Evolutionary conservation across 257 asterid species (phyloP), one percentile per base, ranked within the genome.

Genomic region (Fraxinus americana): DNA sequence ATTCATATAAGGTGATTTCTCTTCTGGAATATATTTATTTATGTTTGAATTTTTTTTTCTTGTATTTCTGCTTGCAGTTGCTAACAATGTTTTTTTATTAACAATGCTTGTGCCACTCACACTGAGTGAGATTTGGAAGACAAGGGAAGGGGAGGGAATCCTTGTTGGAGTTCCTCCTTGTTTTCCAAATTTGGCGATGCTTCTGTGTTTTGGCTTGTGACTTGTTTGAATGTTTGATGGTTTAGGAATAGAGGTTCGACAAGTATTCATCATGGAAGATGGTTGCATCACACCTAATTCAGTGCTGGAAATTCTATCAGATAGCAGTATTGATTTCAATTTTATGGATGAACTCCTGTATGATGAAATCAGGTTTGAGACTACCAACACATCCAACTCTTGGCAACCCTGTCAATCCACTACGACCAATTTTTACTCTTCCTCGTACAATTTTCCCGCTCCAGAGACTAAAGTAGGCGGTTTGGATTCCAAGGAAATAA

Each of bases 301-400:
- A 86, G 83, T 83, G 82, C 73, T 77, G 50, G 82, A 43, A 75
- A 17, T 84, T 75, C 82, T 87, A 32, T 75, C 86, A 25, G 90
- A 86, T 72, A 78, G 48, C 78, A 12, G 74, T 8, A 67, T 84
- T 57, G 92, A 87, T 87, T 85, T 85, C 87, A 79, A 29, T 71
- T 80, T 85, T 84, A 88, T 86, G 89, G 92, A 80, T 80, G 89
- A 92, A 70, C 85, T 89, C 88, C 82, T 90, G 76, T 82, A 79
- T 57, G 97, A 91, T 39, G 97, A 96, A 23, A 90, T 89, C 96
- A 87, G 96, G 97, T 83, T 92, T 87, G 91, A 90, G 77, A 82
- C 94, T 52, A 80, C 87, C 21, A 35, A 88, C 41, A 86, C 82
- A 36, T 88, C 94, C 86, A 88, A 80, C 84, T 81, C 89, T 76